Conservation (phyloP, 2,329 filamentous ascomycete genomes). For the Aspergillus fructus region DNA sequence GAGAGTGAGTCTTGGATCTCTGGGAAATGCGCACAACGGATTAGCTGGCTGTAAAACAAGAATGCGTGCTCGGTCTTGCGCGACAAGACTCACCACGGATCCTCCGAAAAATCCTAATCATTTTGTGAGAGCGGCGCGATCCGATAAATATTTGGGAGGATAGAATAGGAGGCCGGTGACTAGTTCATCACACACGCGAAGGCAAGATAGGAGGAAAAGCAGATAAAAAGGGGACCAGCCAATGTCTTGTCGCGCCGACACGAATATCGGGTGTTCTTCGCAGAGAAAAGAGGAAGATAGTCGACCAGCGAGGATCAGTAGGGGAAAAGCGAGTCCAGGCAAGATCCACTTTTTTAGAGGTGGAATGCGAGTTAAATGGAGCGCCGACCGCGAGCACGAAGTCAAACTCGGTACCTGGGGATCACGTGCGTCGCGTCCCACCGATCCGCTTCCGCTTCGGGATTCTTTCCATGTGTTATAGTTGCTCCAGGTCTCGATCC, state of each 20-base stretch:
- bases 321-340: neutral
- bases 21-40: slow-evolving; percentile 11
- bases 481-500: too few relatives aligned
- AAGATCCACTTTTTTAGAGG: slow-evolving; percentile 9
- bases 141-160: neutral
- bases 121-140: slow-evolving; percentile 15
- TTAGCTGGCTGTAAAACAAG: slow-evolving; percentile 4
- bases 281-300: neutral
- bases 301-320: neutral
- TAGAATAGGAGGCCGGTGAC: neutral
- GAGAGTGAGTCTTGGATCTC: slow-evolving; percentile 64
- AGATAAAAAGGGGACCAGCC: slow-evolving; percentile 3
- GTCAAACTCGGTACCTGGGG: neutral
- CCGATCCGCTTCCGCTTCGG: neutral
- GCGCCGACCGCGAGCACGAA: neutral
- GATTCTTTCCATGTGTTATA: neutral
- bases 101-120: slow-evolving; percentile 34
- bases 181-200: slow-evolving; percentile 4
- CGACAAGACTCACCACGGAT: slow-evolving; percentile 33
- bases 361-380: neutral
- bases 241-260: neutral
- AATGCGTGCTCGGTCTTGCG: neutral
- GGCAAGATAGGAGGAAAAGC: neutral
- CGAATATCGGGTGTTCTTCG: neutral
- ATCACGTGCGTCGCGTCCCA: slow-evolving; percentile 3